phyloP scores from a whole-genome alignment of 2,329 filamentous ascomycete genomes.

The Xylariaceae sp. region DNA sequence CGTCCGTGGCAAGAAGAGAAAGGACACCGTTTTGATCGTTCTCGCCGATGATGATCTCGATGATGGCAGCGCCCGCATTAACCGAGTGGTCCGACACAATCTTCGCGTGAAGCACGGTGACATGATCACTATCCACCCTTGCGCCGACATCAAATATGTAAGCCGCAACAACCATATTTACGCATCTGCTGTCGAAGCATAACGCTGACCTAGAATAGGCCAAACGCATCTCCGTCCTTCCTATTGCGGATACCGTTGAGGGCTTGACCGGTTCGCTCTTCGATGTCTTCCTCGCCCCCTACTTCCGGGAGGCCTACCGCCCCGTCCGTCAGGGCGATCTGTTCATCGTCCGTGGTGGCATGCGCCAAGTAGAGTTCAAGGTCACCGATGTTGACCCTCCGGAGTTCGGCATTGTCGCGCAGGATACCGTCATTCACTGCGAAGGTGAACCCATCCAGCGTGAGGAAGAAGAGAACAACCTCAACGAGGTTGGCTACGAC shows the following conservation, averaged over 20 bases:
- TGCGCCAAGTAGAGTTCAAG: constrained; percentile 99
- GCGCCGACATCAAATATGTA: constrained; percentile 99
- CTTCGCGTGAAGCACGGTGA: constrained; percentile 97
- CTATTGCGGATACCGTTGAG: constrained; percentile 96
- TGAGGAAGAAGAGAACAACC: constrained; percentile 97
- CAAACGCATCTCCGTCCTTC: constrained; percentile 97
- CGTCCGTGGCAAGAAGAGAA: constrained; percentile 99
- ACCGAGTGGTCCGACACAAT: constrained; percentile 97
- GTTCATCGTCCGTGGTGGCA: constrained; percentile 94
- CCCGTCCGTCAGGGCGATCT: constrained; percentile 95
- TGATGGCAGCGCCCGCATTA: constrained; percentile 94
- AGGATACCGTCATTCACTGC: constrained; percentile 98
- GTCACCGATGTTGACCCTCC: constrained; percentile 97
- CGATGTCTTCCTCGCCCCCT: constrained; percentile 97
- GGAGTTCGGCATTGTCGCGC: constrained; percentile 97
- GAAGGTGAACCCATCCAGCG: constrained; percentile 94
- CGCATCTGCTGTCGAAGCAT: not conserved
- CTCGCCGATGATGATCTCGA: constrained; percentile 96
- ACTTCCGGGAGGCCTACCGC: constrained; percentile 98
- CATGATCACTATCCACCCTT: constrained; percentile 93
- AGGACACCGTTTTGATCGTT: constrained; percentile 97
- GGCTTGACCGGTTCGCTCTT: constrained; percentile 96
- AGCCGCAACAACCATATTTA: constrained; percentile 36
- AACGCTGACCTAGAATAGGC: constrained; percentile 51
- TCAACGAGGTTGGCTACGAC: constrained; percentile 98